Evolutionary conservation across 441 rosid species (phyloP).

Genomic region (Dalechampia spathulata): DNA sequence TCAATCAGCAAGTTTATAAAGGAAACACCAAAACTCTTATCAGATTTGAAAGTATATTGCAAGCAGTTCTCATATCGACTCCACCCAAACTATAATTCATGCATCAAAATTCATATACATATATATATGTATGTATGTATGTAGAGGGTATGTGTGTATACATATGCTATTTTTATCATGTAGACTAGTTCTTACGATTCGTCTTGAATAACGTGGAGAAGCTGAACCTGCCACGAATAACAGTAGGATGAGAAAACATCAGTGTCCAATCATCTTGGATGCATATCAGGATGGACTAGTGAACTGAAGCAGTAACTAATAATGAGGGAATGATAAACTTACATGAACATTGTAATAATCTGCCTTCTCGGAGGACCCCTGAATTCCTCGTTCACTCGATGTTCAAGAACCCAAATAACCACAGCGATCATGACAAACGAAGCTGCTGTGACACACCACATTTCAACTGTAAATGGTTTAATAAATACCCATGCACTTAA

Average conservation of each 20-base stretch:
- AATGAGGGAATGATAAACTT: slow-evolving; percentile 19
- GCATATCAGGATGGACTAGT: not conserved
- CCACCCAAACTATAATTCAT: no score
- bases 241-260: slow-evolving; percentile 11
- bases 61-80: no score
- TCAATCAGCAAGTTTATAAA: no score
- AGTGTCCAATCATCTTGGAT: not conserved
- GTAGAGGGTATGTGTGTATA: no score
- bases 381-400: slow-evolving; percentile 67
- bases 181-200: slow-evolving; percentile 50
- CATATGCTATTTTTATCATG: not conserved
- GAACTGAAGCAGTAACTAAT: not conserved
- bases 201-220: slow-evolving; percentile 71
- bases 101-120: no score
- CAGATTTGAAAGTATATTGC: no score
- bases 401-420: slow-evolving; percentile 81
- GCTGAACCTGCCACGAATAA: slow-evolving; percentile 59
- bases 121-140: no score
- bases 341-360: slow-evolving; percentile 53
- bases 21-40: no score
- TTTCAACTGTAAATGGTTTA: slow-evolving; percentile 52
- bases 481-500: slow-evolving; percentile 65
- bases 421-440: slow-evolving; percentile 60
- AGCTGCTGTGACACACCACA: slow-evolving; percentile 62
- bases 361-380: slow-evolving; percentile 75